phyloP scores from a whole-genome alignment of 2,329 filamentous ascomycete species.

The Fusarium siculi region DNA sequence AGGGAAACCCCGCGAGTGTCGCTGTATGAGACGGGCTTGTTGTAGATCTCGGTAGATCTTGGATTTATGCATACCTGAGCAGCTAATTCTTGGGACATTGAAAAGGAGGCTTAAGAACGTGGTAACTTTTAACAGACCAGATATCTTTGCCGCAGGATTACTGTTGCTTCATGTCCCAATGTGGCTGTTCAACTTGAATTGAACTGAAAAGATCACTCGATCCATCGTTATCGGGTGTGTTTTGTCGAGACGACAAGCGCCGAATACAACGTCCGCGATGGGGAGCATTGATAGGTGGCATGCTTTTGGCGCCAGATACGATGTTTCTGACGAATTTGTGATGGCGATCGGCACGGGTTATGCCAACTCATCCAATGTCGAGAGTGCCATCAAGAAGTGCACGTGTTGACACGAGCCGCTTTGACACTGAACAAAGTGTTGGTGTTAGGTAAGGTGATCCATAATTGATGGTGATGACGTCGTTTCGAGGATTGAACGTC shows the following conservation, averaged over 20 bases:
- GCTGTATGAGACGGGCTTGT: constrained; percentile 1
- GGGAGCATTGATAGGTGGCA: neutral
- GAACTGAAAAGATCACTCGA: constrained; percentile 1
- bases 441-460: constrained; percentile 6
- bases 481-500: neutral
- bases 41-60: constrained; percentile 32
- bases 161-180: neutral
- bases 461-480: constrained; percentile 5
- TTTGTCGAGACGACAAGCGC: neutral
- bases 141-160: neutral
- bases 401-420: neutral
- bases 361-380: neutral
- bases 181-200: constrained; percentile 5
- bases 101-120: constrained; percentile 14
- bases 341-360: constrained; percentile 23
- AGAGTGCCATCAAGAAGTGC: constrained; percentile 4
- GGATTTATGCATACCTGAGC: constrained; percentile 4
- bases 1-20: neutral
- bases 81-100: neutral
- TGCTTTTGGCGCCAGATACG: neutral
- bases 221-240: constrained; percentile 5
- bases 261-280: neutral
- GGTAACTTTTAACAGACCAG: neutral
- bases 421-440: neutral
- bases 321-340: constrained; percentile 1